These are phyloP conservation scores for Diospyros lotus DNA, from an alignment of 148 eudicot species.

Conservation along the genomic window DNA sequence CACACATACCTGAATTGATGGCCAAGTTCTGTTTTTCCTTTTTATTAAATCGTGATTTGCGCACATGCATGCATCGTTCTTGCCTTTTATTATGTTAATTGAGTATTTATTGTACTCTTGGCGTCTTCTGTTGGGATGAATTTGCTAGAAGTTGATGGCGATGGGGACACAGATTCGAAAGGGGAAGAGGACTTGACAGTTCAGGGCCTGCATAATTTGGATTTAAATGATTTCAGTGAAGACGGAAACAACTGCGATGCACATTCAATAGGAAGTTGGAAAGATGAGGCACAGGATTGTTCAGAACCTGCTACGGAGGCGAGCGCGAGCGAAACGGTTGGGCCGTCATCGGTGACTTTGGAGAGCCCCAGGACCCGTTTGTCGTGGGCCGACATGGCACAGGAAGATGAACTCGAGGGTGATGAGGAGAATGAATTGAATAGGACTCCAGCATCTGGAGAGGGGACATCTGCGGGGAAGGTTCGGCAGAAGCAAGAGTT, in stretches of 20 bases:
- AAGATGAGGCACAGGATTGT: conserved; percentile 40
- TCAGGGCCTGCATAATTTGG: conserved; percentile 17
- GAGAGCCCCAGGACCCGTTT: conserved; percentile 34
- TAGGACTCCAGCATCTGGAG: conserved; percentile 25
- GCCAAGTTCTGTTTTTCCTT: neutral
- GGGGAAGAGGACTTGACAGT: conserved; percentile 14
- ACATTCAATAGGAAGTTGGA: conserved; percentile 47
- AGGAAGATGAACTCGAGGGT: conserved; percentile 72
- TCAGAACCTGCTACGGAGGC: conserved; percentile 24
- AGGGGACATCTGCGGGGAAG: conserved; percentile 21
- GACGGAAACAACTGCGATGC: conserved; percentile 35
- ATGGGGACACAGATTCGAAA: conserved; percentile 13
- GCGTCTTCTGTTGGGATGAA: conserved; percentile 5
- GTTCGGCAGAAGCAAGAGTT: conserved; percentile 37
- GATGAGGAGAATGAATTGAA: conserved; percentile 52
- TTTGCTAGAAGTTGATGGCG: conserved; percentile 24
- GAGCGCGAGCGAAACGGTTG: conserved; percentile 23
- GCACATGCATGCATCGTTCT: neutral
- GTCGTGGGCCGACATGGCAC: conserved; percentile 98
- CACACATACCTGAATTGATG: neutral
- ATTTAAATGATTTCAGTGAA: conserved; percentile 24
- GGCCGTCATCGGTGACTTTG: conserved; percentile 7
- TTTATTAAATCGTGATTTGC: neutral
- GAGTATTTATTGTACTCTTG: neutral
- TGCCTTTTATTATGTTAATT: neutral